Evolutionary conservation across 1,139 yeast species (phyloP).

Genomic region (Taphrina pruni): DNA sequence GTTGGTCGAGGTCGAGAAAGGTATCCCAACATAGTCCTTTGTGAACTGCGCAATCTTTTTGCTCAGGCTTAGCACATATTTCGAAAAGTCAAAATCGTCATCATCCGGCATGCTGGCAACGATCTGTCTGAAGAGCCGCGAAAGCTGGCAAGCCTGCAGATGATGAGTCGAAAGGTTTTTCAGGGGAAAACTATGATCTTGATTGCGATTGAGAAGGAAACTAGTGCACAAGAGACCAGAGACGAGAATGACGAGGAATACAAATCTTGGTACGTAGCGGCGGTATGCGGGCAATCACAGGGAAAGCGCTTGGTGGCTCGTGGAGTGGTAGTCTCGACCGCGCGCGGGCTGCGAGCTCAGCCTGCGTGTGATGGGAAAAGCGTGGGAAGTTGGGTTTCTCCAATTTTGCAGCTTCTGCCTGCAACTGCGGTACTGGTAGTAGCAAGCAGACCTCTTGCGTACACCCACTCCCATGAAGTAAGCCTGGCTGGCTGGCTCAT

Average conservation of each 20-base stretch:
- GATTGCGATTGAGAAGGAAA: no score
- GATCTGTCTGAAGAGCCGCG: background rate
- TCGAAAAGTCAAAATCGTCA: slow-evolving; percentile 28
- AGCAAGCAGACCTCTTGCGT: no score
- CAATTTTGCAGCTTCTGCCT: background rate
- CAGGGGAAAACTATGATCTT: no score
- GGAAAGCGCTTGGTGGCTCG: background rate
- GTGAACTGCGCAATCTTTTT: slow-evolving; percentile 31
- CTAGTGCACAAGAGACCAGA: no score
- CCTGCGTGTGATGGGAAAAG: background rate
- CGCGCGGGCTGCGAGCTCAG: background rate
- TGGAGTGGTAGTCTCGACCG: slow-evolving; percentile 1
- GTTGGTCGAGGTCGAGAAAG: slow-evolving; percentile 17
- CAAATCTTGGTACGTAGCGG: no score
- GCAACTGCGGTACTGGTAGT: no score
- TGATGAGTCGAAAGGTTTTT: no score
- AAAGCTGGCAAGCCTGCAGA: background rate
- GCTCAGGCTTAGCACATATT: slow-evolving; percentile 20
- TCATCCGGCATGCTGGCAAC: slow-evolving; percentile 1
- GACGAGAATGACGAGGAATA: no score
- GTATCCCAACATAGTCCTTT: slow-evolving; percentile 37
- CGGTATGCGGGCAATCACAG: no score
- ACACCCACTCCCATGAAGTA: no score
- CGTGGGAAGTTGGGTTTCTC: background rate
- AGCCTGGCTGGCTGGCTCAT: no score